Conservation (phyloP, 2,329 filamentous ascomycete species). For the Ophiostoma tasmaniense region DNA sequence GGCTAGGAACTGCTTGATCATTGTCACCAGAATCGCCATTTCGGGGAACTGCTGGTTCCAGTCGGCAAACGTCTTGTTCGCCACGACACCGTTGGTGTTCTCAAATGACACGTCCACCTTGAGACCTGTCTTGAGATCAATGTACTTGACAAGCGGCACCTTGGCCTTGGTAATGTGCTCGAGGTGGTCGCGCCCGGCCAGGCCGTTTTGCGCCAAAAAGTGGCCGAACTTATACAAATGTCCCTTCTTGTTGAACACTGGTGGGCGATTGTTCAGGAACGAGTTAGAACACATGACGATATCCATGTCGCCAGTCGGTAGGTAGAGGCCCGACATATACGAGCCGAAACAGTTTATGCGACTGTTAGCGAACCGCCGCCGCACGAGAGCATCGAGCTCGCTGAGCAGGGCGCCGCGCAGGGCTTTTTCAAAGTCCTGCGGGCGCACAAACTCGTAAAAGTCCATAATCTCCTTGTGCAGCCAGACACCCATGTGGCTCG, state of each 20-base stretch:
- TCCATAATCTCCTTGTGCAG: slow-evolving; percentile 85
- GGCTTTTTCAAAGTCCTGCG: slow-evolving; percentile 64
- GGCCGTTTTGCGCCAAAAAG: slow-evolving; percentile 46
- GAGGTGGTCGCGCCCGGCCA: slow-evolving; percentile 52
- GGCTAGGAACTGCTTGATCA: slow-evolving; percentile 86
- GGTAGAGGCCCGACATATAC: slow-evolving; percentile 71
- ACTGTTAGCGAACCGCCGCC: slow-evolving; percentile 48
- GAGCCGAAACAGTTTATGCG: slow-evolving; percentile 79
- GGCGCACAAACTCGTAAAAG: slow-evolving; percentile 79
- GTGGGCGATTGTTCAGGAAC: slow-evolving; percentile 46
- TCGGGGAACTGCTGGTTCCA: slow-evolving; percentile 77
- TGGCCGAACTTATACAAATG: slow-evolving; percentile 54
- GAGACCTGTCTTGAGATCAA: slow-evolving; percentile 67
- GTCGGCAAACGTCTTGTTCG: slow-evolving; percentile 67
- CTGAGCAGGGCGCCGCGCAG: slow-evolving; percentile 66
- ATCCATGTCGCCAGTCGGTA: slow-evolving; percentile 81
- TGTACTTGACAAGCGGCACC: slow-evolving; percentile 87
- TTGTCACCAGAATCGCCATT: slow-evolving; percentile 76
- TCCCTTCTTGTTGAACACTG: slow-evolving; percentile 43
- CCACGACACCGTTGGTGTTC: slow-evolving; percentile 71
- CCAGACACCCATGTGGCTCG: slow-evolving; percentile 46
- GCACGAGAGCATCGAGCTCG: slow-evolving; percentile 55
- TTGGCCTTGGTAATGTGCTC: slow-evolving; percentile 66
- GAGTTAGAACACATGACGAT: slow-evolving; percentile 63
- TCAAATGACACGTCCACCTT: slow-evolving; percentile 94